Evolutionary conservation across 495 filamentous ascomycete genomes (phyloP).

Genomic region (Penicillium egyptiacum): DNA sequence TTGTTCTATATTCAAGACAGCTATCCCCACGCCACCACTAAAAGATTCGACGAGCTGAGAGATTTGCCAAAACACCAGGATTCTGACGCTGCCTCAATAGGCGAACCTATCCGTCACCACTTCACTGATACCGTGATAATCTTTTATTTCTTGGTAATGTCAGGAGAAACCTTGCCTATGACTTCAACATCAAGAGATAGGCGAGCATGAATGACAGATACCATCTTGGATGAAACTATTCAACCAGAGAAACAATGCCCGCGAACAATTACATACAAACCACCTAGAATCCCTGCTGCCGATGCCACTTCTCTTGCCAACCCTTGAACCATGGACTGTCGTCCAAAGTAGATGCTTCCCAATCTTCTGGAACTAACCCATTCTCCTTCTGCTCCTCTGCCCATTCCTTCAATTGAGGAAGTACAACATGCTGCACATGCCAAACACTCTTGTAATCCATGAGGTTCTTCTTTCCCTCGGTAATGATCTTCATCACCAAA

Average conservation of each 20-base stretch:
- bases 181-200: too few relatives aligned
- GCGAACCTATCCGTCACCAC: too few relatives aligned
- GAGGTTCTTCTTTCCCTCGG: slow-evolving; percentile 68
- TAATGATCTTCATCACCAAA: slow-evolving; percentile 65
- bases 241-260: not conserved
- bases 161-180: too few relatives aligned
- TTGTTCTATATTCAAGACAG: too few relatives aligned
- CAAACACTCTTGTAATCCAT: slow-evolving; percentile 87
- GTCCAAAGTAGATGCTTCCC: slow-evolving; percentile 74
- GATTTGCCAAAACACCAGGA: too few relatives aligned
- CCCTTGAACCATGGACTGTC: slow-evolving; percentile 80
- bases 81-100: too few relatives aligned
- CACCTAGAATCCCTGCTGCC: slow-evolving; percentile 67
- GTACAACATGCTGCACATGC: slow-evolving; percentile 74
- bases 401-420: slow-evolving; percentile 69
- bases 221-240: not conserved
- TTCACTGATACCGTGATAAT: too few relatives aligned
- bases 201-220: not conserved
- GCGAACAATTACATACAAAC: not conserved
- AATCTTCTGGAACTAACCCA: slow-evolving; percentile 60
- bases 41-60: too few relatives aligned
- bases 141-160: too few relatives aligned
- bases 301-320: slow-evolving; percentile 83
- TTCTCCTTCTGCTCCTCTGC: slow-evolving; percentile 66
- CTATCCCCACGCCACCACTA: too few relatives aligned